Base-by-base conservation (phyloP, 148 eudicot species). In the Rhododendron simsii region DNA sequence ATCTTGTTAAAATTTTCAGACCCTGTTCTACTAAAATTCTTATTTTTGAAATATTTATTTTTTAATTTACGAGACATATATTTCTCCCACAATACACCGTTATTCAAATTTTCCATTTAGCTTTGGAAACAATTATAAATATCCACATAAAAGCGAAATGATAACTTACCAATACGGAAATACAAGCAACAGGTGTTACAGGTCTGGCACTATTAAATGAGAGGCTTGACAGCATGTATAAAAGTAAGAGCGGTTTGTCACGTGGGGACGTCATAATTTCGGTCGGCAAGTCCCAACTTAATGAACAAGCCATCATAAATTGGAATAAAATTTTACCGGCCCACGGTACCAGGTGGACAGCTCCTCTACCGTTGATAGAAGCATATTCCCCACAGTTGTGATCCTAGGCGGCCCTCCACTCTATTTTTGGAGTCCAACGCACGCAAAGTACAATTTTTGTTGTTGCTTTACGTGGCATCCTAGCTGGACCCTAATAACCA, bases 261-360 rank as follows among this genome's bases (percentile, higher is more conserved):
- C 85, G 89, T 88, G 86, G 48, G 75, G 75, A 80, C 81, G 73
- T 89, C 89, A 89, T 89, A 44, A 89, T 85, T 61, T 45, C 7
- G 83, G 85, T 80, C 83, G 87, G 80, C 83, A 71, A 50, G 83
- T 57, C 82, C 57, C 65, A 21, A 74, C 90, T 78, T 86, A 76
- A 47, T 33, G 1, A 35, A 12, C 83, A 81, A 88, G 82, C 71
- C 65, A 84, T 5, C 44, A 41, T 41, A 41, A 41, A 20, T 2
- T 35, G 14, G 7, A 41, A 57, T 33, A 39, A 7, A 15, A 16
- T 2, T 30, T 20, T 0, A 0, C 3, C 8, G 76, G 21, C 53
- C 33, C 53, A 21, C 3, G 5, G 1, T 8, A 9, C 14, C 5
- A 83, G 61, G 78, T 83, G 78, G 78, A 83, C 12, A 8, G 0